Percentiles rank a stretch among this genome's conserved stretches.
These are phyloP conservation scores for Russula brevipes DNA, from an alignment of 768 basidiomycete genomes.

Conservation along the genomic window DNA sequence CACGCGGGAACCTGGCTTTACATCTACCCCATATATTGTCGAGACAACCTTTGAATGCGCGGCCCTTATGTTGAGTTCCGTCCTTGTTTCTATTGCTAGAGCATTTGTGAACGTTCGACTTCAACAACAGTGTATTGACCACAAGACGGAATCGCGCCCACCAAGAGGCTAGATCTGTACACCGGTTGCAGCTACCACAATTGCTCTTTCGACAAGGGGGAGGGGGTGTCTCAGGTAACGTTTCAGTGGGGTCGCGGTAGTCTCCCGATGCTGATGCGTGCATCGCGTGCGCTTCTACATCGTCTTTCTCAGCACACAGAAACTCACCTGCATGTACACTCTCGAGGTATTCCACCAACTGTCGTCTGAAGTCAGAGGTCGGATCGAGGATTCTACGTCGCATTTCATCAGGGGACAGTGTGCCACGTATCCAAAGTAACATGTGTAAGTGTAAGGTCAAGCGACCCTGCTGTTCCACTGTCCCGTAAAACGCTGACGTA, in stretches of 20 bases:
- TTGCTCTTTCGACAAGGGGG: neutral
- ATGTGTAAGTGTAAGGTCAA: neutral
- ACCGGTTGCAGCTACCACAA: neutral
- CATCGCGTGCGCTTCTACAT: neutral
- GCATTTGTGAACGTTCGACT: neutral
- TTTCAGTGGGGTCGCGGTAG: neutral
- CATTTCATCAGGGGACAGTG: neutral
- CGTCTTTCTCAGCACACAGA: neutral
- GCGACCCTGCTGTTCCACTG: neutral
- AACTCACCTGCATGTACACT: neutral
- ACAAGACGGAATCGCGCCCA: neutral
- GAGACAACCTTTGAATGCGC: neutral
- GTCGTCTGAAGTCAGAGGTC: neutral
- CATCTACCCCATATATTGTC: neutral
- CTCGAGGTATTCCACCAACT: neutral
- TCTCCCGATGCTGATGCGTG: neutral
- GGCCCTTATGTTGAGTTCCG: neutral
- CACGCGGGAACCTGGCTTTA: neutral
- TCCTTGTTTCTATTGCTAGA: neutral
- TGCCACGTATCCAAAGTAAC: neutral
- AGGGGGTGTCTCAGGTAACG: neutral
- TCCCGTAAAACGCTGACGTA: neutral
- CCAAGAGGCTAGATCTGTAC: neutral
- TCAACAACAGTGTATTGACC: neutral
- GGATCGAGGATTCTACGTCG: neutral